Conservation (phyloP, 202 grass and related monocot species). For the Brachypodium distachyon region DNA sequence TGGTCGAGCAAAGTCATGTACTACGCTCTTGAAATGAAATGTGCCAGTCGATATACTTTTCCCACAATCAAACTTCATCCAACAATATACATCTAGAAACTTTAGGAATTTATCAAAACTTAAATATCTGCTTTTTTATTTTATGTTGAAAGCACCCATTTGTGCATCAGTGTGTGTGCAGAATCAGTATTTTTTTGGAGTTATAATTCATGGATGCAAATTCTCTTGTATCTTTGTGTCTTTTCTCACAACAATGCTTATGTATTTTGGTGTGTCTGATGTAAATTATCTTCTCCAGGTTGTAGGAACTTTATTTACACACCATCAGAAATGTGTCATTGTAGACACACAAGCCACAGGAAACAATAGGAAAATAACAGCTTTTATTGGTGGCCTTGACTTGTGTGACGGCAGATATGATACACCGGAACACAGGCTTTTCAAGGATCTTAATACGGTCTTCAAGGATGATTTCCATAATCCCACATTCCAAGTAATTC, state of each 20-base stretch:
- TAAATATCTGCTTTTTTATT: background rate
- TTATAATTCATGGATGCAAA: background rate
- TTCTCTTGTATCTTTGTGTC: no score
- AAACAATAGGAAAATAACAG: slow-evolving; percentile 89
- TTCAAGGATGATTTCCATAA: slow-evolving; percentile 86
- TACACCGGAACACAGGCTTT: slow-evolving; percentile 88
- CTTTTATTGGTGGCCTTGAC: slow-evolving; percentile 92
- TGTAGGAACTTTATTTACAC: slow-evolving; percentile 87
- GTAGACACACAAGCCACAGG: slow-evolving; percentile 68
- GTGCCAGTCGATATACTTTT: no score
- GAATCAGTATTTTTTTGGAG: background rate
- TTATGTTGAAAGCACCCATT: no score
- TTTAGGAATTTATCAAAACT: background rate
- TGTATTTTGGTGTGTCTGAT: background rate
- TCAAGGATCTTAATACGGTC: slow-evolving; percentile 68
- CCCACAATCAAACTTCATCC: background rate
- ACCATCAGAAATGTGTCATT: slow-evolving; percentile 96
- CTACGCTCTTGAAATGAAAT: background rate
- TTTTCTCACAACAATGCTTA: background rate
- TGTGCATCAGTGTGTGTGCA: no score
- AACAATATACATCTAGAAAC: background rate
- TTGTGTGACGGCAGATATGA: slow-evolving; percentile 97
- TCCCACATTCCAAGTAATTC: slow-evolving; percentile 69
- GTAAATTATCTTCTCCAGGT: slow-evolving; percentile 41
- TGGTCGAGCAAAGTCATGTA: background rate